phyloP scores from a whole-genome alignment of 768 basidiomycete genomes.

The Punctularia strigosozonata region DNA sequence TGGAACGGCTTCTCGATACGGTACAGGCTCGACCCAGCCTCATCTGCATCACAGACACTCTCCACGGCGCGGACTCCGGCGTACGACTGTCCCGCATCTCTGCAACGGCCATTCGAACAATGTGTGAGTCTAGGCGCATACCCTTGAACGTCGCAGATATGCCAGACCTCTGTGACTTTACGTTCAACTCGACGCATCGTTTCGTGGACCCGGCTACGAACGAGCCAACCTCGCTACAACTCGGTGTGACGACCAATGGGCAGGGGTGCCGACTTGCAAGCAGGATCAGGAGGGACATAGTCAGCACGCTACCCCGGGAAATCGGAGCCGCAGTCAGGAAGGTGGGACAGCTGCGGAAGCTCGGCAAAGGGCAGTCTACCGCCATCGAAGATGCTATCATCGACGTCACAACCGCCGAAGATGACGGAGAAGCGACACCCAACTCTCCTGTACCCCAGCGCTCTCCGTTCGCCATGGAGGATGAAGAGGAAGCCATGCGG shows the following conservation, averaged over 20 bases:
- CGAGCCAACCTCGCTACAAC: conserved; percentile 42
- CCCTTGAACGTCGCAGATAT: conserved; percentile 84
- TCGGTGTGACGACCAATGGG: conserved; percentile 87
- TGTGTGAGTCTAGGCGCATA: conserved; percentile 48
- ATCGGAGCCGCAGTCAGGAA: conserved; percentile 66
- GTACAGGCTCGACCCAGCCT: conserved; percentile 27
- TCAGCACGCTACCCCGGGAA: conserved; percentile 58
- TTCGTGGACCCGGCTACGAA: conserved; percentile 43
- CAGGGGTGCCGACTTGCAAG: conserved; percentile 79
- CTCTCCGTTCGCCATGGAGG: conserved; percentile 31
- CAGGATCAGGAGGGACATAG: conserved; percentile 73
- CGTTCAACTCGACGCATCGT: conserved; percentile 78
- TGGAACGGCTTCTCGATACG: conserved; percentile 35
- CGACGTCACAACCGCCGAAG: conserved; percentile 33
- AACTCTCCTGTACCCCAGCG: conserved; percentile 59
- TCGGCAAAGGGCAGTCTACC: conserved; percentile 34
- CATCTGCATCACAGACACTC: conserved; percentile 76
- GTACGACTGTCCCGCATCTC: conserved; percentile 36
- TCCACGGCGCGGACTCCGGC: conserved; percentile 22
- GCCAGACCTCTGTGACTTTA: conserved; percentile 80
- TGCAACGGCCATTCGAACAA: conserved; percentile 41
- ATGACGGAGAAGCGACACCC: conserved; percentile 43
- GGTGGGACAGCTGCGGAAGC: conserved; percentile 53
- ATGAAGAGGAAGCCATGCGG: conserved; percentile 22
- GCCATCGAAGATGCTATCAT: conserved; percentile 7